Conservation (phyloP, 768 basidiomycete species). For the Suillus sp. region DNA sequence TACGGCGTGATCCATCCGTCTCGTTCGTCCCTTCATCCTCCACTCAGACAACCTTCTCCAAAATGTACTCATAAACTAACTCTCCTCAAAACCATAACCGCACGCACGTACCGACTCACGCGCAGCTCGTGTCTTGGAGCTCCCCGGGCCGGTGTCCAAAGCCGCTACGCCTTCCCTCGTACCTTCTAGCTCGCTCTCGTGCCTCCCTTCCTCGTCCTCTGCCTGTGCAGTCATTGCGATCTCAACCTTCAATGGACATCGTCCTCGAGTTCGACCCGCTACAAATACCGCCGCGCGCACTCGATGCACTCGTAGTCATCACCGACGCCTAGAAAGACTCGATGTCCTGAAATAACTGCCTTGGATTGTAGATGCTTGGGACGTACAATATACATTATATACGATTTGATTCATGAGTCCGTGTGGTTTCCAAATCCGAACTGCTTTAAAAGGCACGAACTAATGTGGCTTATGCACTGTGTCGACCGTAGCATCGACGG, state of each 20-base stretch:
- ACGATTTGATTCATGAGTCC: neutral
- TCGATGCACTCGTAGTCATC: constrained; percentile 78
- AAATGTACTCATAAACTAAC: constrained; percentile 46
- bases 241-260: constrained; percentile 75
- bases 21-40: constrained; percentile 38
- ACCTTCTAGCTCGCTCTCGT: neutral
- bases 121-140: constrained; percentile 22
- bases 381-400: neutral
- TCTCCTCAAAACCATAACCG: constrained; percentile 48
- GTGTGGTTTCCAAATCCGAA: neutral
- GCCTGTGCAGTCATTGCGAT: constrained; percentile 69
- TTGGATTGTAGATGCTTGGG: neutral
- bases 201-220: constrained; percentile 16
- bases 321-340: constrained; percentile 39
- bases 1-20: constrained; percentile 57
- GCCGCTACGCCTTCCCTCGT: neutral
- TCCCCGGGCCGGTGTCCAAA: constrained; percentile 14
- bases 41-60: constrained; percentile 21
- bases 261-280: constrained; percentile 86
- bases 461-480: neutral
- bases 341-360: neutral
- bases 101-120: constrained; percentile 45
- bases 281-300: constrained; percentile 64
- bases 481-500: no score
- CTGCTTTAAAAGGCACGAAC: neutral